These are phyloP conservation scores for Pseudogymnoascus sp. DNA, from an alignment of 2,329 filamentous ascomycete genomes.

Conservation along the genomic window DNA sequence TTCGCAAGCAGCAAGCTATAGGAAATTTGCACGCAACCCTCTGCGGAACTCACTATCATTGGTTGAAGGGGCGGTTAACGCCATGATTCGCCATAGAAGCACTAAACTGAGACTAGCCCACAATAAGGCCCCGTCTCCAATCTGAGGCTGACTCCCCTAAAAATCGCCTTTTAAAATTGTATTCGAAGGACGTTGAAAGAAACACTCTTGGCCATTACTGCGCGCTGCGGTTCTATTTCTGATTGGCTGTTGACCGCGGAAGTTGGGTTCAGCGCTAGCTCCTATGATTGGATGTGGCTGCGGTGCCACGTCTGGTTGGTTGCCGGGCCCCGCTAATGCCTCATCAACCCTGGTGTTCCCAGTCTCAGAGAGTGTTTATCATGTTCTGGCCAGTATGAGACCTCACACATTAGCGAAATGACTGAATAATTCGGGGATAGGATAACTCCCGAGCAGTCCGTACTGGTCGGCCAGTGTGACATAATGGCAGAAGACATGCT, in stretches of 20 bases:
- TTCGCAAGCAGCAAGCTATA: background rate
- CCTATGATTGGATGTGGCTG: constrained; percentile 10
- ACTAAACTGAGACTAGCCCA: background rate
- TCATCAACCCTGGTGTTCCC: background rate
- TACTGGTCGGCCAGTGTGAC: background rate
- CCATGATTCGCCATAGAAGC: background rate
- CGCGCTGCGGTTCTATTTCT: constrained; percentile 9
- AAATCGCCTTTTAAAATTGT: background rate
- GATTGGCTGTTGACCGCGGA: constrained; percentile 9
- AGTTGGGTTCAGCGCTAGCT: constrained; percentile 1
- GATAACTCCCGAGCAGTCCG: background rate
- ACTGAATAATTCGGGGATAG: background rate
- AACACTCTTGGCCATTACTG: background rate
- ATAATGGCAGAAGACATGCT: background rate
- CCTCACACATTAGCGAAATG: background rate
- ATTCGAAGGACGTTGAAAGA: background rate
- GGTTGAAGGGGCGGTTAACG: background rate
- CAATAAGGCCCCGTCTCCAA: background rate
- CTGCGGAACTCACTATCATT: background rate
- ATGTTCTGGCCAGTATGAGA: background rate
- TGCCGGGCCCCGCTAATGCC: background rate
- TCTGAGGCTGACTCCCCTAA: background rate
- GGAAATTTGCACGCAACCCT: background rate
- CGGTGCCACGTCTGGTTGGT: constrained; percentile 5
- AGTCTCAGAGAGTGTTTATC: background rate